Conservation (phyloP, 139 green algal species). For the Micromonas pusilla region DNA sequence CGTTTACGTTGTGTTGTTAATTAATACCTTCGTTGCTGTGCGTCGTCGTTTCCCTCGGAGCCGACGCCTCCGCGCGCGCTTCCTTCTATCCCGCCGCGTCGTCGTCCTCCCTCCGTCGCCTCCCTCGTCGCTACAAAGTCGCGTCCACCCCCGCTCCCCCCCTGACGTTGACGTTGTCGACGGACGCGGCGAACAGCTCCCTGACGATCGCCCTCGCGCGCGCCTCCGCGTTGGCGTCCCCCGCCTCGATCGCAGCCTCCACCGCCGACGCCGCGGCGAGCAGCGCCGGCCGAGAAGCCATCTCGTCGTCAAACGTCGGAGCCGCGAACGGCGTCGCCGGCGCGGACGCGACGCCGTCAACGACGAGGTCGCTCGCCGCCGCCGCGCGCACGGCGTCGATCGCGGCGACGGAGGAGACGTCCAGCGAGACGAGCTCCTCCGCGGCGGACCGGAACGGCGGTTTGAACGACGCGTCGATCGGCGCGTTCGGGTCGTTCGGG, state of each 20-base stretch:
- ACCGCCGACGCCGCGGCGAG: too few relatives aligned
- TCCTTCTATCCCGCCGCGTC: too few relatives aligned
- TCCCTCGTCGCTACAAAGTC: too few relatives aligned
- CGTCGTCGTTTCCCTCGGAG: too few relatives aligned
- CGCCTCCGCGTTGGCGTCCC: not conserved
- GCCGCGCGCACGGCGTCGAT: not conserved
- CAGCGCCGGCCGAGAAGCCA: not conserved
- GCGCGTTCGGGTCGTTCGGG: not conserved
- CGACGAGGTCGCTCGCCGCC: too few relatives aligned
- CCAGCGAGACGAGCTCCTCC: not conserved
- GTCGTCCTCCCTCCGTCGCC: too few relatives aligned
- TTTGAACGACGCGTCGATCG: not conserved
- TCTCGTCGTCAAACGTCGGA: not conserved
- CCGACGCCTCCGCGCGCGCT: too few relatives aligned
- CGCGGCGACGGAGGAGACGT: too few relatives aligned
- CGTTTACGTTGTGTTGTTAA: too few relatives aligned
- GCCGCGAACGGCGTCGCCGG: not conserved
- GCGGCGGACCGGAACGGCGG: not conserved
- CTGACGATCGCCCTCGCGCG: not conserved
- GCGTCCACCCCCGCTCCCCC: too few relatives aligned
- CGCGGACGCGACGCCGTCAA: not conserved
- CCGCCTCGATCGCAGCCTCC: not conserved
- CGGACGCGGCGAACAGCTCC: not conserved
- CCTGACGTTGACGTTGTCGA: too few relatives aligned
- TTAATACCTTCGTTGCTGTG: too few relatives aligned